phyloP scores from a whole-genome alignment of 192 early-diverging fungal species.

The Entomortierella parvispora region DNA sequence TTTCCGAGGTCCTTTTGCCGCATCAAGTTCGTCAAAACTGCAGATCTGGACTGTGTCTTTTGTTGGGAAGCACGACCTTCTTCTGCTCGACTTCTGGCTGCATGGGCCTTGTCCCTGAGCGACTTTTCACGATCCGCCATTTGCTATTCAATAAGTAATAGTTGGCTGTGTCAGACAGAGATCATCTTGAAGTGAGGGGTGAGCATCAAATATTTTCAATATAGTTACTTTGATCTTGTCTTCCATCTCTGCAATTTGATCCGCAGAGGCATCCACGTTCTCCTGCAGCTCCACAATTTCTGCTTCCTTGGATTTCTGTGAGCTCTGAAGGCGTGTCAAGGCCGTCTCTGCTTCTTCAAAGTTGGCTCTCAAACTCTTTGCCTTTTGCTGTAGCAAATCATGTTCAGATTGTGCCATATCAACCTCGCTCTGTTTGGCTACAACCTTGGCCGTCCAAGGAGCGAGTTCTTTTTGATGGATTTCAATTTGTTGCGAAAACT shows the following conservation, averaged over 20 bases:
- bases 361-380: constrained; percentile 58
- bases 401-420: constrained; percentile 86
- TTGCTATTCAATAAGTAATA: constrained; percentile 6
- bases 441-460: constrained; percentile 89
- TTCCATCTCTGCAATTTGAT: constrained; percentile 43
- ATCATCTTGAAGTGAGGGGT: no score
- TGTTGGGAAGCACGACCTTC: constrained; percentile 74
- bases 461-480: constrained; percentile 84
- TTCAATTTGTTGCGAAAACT: constrained; percentile 83
- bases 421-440: constrained; percentile 74
- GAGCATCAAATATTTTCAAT: no score
- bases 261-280: constrained; percentile 29
- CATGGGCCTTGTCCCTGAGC: constrained; percentile 29
- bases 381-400: constrained; percentile 76
- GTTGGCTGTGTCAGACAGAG: neutral
- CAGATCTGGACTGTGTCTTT: constrained; percentile 71
- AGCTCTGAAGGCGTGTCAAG: constrained; percentile 28
- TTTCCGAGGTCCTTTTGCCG: constrained; percentile 75
- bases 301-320: constrained; percentile 49
- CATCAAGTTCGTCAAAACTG: constrained; percentile 74
- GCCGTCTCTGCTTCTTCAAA: constrained; percentile 71
- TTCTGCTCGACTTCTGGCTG: constrained; percentile 72
- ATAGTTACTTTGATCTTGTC: constrained; percentile 39
- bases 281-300: constrained; percentile 62
- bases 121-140: constrained; percentile 22